Base-by-base conservation (phyloP, 2,329 filamentous ascomycete genomes). In the Aspergillus hortae region DNA sequence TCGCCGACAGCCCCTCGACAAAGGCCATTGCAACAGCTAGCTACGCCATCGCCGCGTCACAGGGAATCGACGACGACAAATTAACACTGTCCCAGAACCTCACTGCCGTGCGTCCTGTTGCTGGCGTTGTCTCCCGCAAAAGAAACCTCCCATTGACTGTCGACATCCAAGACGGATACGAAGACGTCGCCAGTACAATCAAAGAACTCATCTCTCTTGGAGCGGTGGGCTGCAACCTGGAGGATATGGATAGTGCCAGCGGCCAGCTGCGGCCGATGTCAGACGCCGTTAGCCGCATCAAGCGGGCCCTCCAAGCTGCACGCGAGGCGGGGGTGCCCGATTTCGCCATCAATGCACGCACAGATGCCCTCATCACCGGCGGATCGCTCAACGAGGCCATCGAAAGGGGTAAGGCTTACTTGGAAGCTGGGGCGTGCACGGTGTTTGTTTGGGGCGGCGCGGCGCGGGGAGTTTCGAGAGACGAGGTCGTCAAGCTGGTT, bases 141-240 rank as follows among this genome's bases (percentile, higher is more conserved):
- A 2, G 14, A 44, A 40, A 4, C 15, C 49, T 56, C 4, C 58
- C 62, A 4, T 63, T 86, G 0, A 80, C 78, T 0, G 80, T 78
- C 4, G 83, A 86, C 59, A 63, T 85, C 2, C 82, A 85, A 63
- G 83, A 86, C 58, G 83, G 82, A 0, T 86, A 84, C 55, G 78
- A 77, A 2, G 66, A 74, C 2, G 74, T 64, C 10, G 52, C 55
- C 17, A 47, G 54, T 14, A 77, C 72, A 0, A 69, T 84, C 2
- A 62, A 65, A 5, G 61, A 61, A 2, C 70, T 78, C 1, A 74
- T 85, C n/a, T 62, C 71, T 3, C 53, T 77, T 0, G 83, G 82
- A 0, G 82, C 74, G 0, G 78, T 80, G 1, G 82, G 83, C 0
- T 78, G 77, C 44, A 86, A 86, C 58, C 72, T 86, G 2, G 83